A percentile compares a stretch with the other conserved stretches of the same genome.
These are phyloP conservation scores for Talaromyces stipitatus DNA, from an alignment of 495 filamentous ascomycete genomes.

Conservation along the genomic window DNA sequence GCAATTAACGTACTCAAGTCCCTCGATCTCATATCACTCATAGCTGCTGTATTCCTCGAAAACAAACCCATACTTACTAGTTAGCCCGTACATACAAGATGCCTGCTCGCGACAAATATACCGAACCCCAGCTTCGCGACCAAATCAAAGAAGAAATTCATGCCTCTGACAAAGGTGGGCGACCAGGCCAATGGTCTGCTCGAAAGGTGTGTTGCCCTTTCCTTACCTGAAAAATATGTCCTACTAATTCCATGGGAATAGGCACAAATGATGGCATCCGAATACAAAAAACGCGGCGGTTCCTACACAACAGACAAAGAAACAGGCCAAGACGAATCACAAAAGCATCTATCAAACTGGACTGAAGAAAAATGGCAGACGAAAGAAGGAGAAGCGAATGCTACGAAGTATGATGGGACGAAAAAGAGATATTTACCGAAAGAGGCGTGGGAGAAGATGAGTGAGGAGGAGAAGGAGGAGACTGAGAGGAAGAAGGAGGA, in stretches of 20 bases:
- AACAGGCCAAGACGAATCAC: constrained; percentile 27
- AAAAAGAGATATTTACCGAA: constrained; percentile 41
- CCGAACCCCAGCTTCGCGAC: constrained; percentile 38
- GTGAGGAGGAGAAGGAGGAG: constrained; percentile 33
- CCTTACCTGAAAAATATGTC: not conserved
- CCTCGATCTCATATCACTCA: not conserved
- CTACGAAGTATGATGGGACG: constrained; percentile 35
- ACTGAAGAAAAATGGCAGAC: constrained; percentile 43
- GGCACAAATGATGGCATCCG: constrained; percentile 43
- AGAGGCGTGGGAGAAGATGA: constrained; percentile 42
- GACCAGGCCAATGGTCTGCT: constrained; percentile 43
- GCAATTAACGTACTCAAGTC: too few species aligned
- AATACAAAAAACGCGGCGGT: constrained; percentile 46
- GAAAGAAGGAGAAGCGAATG: constrained; percentile 37
- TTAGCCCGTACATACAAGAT: constrained; percentile 15
- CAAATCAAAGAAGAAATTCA: constrained; percentile 41
- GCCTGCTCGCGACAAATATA: constrained; percentile 41
- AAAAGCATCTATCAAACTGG: constrained; percentile 38
- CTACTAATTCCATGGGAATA: constrained; percentile 4
- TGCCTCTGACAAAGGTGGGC: constrained; percentile 37
- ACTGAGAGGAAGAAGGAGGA: constrained; percentile 38
- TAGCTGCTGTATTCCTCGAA: not conserved
- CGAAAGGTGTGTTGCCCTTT: constrained; percentile 26
- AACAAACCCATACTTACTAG: not conserved
- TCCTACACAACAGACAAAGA: constrained; percentile 38